Percentiles rank a stretch among this genome's conserved stretches.
phyloP scores from a whole-genome alignment of 495 filamentous ascomycete genomes.

The Hypoxylon crocopeplum region DNA sequence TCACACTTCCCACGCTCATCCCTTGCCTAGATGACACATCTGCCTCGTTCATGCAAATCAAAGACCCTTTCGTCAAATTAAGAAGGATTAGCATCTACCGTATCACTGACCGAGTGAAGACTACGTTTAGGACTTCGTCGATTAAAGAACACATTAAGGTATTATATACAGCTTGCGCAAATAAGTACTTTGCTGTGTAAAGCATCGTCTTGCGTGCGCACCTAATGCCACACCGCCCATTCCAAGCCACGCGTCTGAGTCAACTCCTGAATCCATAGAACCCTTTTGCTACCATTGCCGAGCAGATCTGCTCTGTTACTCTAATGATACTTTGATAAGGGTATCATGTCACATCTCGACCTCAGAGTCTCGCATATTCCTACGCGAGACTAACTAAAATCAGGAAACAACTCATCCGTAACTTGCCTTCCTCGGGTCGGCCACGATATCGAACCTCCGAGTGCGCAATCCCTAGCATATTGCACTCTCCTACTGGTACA shows the following conservation, averaged over 20 bases:
- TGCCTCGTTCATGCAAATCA: conserved; percentile 19
- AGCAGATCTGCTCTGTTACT: conserved; percentile 8
- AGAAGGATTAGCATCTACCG: conserved; percentile 9
- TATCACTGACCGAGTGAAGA: conserved; percentile 6
- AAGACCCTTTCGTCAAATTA: conserved; percentile 8
- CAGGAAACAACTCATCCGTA: neutral
- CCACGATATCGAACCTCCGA: neutral
- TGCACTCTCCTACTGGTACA: conserved; percentile 39
- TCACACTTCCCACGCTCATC: conserved; percentile 7
- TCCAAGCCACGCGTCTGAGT: conserved; percentile 12
- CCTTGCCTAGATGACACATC: conserved; percentile 16
- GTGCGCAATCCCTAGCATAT: neutral
- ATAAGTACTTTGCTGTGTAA: conserved; percentile 5
- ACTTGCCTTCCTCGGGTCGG: neutral
- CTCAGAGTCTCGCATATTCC: neutral
- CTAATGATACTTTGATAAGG: too few species aligned
- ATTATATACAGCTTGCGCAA: conserved; percentile 22
- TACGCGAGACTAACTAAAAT: neutral
- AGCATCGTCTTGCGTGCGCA: too few species aligned
- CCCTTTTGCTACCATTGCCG: conserved; percentile 6
- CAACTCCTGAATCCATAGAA: conserved; percentile 6
- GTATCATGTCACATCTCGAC: too few species aligned
- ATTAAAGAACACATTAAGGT: neutral
- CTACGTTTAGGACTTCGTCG: neutral
- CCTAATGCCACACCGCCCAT: conserved; percentile 1